Conservation (phyloP, 2,329 filamentous ascomycete species). For the Kalmusia sp. region DNA sequence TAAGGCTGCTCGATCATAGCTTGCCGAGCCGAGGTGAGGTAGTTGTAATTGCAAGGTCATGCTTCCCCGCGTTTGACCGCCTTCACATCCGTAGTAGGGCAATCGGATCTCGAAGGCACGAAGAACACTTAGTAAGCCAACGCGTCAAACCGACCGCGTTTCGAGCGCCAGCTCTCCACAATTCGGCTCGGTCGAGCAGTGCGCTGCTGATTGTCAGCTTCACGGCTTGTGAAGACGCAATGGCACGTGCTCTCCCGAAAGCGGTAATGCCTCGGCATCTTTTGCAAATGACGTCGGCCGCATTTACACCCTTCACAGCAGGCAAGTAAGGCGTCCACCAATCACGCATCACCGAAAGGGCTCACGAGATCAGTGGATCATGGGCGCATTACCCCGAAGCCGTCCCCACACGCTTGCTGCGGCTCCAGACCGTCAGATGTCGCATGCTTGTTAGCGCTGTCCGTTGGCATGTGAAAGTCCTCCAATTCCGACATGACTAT, state of each 20-base stretch:
- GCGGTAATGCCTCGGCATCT: slow-evolving; percentile 35
- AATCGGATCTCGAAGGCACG: neutral
- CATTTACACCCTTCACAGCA: slow-evolving; percentile 25
- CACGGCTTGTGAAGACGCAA: slow-evolving; percentile 12
- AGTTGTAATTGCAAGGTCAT: neutral
- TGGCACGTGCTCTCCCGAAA: slow-evolving; percentile 4
- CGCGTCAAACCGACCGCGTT: slow-evolving; percentile 4
- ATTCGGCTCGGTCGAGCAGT: slow-evolving; percentile 1
- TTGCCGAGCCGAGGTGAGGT: too few relatives aligned
- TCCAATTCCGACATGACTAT: slow-evolving; percentile 28
- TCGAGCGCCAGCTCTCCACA: slow-evolving; percentile 9
- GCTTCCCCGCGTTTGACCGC: neutral
- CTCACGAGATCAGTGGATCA: slow-evolving; percentile 39
- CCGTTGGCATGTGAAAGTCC: slow-evolving; percentile 47
- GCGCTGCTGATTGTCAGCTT: slow-evolving; percentile 5
- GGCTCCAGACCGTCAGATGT: slow-evolving; percentile 28
- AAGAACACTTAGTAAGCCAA: neutral
- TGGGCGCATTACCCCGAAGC: slow-evolving; percentile 28
- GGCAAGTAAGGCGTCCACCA: slow-evolving; percentile 37
- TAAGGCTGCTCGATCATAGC: too few relatives aligned
- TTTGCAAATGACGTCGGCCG: slow-evolving; percentile 36
- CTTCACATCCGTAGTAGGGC: too few relatives aligned
- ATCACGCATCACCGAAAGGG: slow-evolving; percentile 29
- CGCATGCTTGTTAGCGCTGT: slow-evolving; percentile 23
- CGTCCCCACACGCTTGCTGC: slow-evolving; percentile 28